Evolutionary conservation across 768 basidiomycete genomes (phyloP).

Genomic region (Phlegmacium glaucopus): DNA sequence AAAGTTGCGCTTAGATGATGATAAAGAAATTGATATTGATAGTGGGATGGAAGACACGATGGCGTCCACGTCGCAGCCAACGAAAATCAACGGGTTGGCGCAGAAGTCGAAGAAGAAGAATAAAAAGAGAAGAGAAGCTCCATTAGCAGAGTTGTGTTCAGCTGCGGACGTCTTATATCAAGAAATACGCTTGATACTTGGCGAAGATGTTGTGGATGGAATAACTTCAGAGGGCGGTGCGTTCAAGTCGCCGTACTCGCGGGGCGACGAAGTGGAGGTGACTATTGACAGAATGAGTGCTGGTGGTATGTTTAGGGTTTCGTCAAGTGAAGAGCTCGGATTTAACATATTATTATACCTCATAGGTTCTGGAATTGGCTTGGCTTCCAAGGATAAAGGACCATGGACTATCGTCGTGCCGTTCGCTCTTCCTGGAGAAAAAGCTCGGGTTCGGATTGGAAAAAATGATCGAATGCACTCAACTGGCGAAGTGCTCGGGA

Average conservation of each 20-base stretch:
- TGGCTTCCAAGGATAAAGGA: slow-evolving; percentile 39
- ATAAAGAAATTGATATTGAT: neutral
- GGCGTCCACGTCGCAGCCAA: neutral
- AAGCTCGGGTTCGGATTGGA: slow-evolving; percentile 68
- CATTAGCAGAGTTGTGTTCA: slow-evolving; percentile 61
- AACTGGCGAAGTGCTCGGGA: slow-evolving; percentile 67
- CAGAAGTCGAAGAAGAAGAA: slow-evolving; percentile 9
- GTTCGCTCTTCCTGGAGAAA: slow-evolving; percentile 82
- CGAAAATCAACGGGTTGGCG: neutral
- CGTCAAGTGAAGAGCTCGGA: neutral
- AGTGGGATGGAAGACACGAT: neutral
- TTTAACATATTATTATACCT: slow-evolving; percentile 5
- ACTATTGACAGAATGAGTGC: slow-evolving; percentile 63
- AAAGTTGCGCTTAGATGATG: slow-evolving; percentile 8
- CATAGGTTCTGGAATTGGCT: slow-evolving; percentile 65
- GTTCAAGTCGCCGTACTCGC: slow-evolving; percentile 56
- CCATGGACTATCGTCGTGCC: slow-evolving; percentile 86
- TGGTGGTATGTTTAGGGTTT: slow-evolving; percentile 40
- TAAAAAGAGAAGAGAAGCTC: slow-evolving; percentile 34
- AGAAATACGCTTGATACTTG: slow-evolving; percentile 69
- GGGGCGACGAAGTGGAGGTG: slow-evolving; percentile 63
- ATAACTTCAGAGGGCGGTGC: slow-evolving; percentile 47
- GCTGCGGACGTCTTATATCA: slow-evolving; percentile 71
- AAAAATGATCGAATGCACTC: slow-evolving; percentile 70
- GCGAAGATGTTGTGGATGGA: slow-evolving; percentile 49